Percentiles rank a stretch among this genome's conserved stretches.
Conservation (phyloP, 495 filamentous ascomycete species). For the Aspergillus steynii region DNA sequence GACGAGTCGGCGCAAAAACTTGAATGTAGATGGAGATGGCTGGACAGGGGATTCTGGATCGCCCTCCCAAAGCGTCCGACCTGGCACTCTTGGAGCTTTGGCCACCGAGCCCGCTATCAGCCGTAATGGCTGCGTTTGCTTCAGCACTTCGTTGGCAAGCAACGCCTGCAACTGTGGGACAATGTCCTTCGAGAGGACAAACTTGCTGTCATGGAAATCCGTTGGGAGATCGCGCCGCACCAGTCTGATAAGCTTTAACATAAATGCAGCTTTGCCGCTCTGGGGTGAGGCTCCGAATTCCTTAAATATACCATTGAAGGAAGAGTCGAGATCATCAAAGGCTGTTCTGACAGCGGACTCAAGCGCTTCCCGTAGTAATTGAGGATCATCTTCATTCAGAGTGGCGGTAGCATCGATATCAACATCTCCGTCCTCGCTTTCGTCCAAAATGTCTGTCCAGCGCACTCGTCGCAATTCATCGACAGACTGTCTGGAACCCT, state of each 20-base stretch:
- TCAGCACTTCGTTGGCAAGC: conserved; percentile 43
- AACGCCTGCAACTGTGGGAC: conserved; percentile 60
- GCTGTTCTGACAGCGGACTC: conserved; percentile 55
- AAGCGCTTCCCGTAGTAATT: conserved; percentile 61
- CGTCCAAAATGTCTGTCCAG: conserved; percentile 78
- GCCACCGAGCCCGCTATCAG: conserved; percentile 11
- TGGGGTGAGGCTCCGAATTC: conserved; percentile 41
- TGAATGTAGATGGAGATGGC: conserved; percentile 75
- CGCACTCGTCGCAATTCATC: conserved; percentile 64
- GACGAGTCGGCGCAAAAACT: conserved; percentile 66
- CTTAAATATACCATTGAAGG: conserved; percentile 50
- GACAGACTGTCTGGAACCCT: conserved; percentile 59
- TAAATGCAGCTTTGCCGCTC: conserved; percentile 62
- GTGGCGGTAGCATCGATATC: conserved; percentile 60
- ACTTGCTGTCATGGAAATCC: conserved; percentile 35
- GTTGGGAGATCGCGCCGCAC: conserved; percentile 64
- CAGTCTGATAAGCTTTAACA: conserved; percentile 76
- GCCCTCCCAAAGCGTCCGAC: conserved; percentile 74
- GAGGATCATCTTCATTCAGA: conserved; percentile 73
- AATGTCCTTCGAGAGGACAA: conserved; percentile 41
- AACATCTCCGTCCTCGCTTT: conserved; percentile 70
- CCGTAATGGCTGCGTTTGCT: conserved; percentile 14
- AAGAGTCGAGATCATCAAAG: conserved; percentile 58
- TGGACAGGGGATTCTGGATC: conserved; percentile 74
- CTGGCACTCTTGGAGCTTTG: conserved; percentile 29